Evolutionary conservation across 768 basidiomycete genomes (phyloP), one percentile per base, ranked within the genome.

Genomic region (Termitomyces bulborhizus): DNA sequence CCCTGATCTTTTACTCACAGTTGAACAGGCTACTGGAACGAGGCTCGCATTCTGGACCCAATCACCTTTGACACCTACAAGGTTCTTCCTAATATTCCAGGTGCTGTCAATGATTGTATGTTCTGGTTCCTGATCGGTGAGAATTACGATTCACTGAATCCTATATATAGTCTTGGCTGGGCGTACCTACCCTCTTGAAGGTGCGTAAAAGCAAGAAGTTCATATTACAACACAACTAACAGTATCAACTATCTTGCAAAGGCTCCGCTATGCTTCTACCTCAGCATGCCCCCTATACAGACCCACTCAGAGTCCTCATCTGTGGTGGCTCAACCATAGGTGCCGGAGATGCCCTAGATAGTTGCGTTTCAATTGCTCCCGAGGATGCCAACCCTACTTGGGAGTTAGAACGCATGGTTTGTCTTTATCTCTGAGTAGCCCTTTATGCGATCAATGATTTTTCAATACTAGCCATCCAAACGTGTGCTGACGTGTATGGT

Each of bases 401-500:
- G 90, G 75, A 75, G 0, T 36, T 91, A 8, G 90, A 92, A 66
- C 81, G 90, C 48, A 91, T 91, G 90, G 89, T 88, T 41, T 46
- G 82, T 68, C 16, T 8, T 42, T 45, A 7, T 26, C 2, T 21
- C 9, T 15, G 1, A 6, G 16, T 21, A 12, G 27, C 29, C 3
- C 13, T 29, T 5, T 43, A 32, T 46, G 26, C 27, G 9, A 45
- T 46, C 26, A 52, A 54, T 36, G n/a, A 32, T 40, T 6, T 24
- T n/a, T 31, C 4, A 27, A 51, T 34, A 55, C 1, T 54, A 87
- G 86, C 86, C 85, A 5, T 85, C 83, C 0, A 75, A 74, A 57
- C 83, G 90, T 55, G 90, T 91, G 16, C 85, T 92, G 85, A 71
- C 86, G 1, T 87, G 85, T 72, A 83, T 88, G 69, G 84, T 79